Evolutionary conservation across 164 flowering plant species (phyloP).

Genomic region (Nelumbo lutea): DNA sequence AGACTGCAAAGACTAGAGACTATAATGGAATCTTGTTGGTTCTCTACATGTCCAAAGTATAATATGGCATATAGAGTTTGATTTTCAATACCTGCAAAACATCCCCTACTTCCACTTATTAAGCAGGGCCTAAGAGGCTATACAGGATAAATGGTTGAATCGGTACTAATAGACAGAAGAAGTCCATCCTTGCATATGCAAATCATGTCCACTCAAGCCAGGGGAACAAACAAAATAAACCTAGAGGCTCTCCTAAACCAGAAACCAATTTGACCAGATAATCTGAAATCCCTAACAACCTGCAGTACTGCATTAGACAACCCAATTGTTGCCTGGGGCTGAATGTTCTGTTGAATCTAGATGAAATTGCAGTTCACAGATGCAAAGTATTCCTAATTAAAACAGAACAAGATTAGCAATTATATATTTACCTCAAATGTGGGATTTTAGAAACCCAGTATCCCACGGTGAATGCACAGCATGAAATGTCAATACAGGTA

Average conservation of each 20-base stretch:
- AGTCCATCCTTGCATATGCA: neutral
- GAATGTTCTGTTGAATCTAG: no score
- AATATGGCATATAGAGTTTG: no score
- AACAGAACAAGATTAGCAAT: neutral
- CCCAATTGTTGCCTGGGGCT: no score
- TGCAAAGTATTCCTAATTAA: constrained; percentile 17
- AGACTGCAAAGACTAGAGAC: no score
- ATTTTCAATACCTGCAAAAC: no score
- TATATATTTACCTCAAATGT: constrained; percentile 49
- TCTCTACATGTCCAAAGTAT: no score
- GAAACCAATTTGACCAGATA: neutral
- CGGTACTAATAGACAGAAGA: neutral
- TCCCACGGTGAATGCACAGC: constrained; percentile 60
- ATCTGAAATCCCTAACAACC: neutral
- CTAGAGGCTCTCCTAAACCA: neutral
- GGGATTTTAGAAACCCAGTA: constrained; percentile 85
- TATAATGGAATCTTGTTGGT: no score
- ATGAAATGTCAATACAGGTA: constrained; percentile 82
- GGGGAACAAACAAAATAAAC: neutral
- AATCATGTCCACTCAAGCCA: neutral
- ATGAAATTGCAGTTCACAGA: constrained; percentile 46
- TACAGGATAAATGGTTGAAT: neutral
- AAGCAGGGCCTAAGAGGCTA: no score
- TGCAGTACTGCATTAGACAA: neutral
- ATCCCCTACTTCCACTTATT: no score